Base-by-base conservation (phyloP, 2,329 filamentous ascomycete genomes). In the Dryadomyces quercivorus region DNA sequence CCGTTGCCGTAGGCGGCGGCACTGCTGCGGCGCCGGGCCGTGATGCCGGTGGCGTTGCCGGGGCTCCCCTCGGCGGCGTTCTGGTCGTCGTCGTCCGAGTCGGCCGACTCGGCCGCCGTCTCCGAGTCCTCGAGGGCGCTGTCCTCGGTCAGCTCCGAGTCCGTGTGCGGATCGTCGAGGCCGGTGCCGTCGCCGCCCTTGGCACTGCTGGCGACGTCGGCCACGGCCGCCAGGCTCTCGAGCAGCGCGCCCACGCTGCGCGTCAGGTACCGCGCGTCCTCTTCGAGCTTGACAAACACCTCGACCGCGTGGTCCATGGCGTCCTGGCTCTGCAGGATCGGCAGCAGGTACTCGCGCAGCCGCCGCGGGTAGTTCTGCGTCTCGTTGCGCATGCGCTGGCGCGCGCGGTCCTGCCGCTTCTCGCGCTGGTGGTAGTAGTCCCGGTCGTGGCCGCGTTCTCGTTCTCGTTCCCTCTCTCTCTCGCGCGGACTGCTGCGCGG, bases 301-400 rank as follows among this genome's bases (percentile, higher is more conserved):
- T 59, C 59, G 6, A 47, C 52, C 18, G 56, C 55, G 8, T 56
- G 50, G 53, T 61, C 58, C 52, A 61, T 55, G 45, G 56, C 59
- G 48, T 46, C 40, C 38, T 50, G 34, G 55, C 49, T 60, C 31
- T 58, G 47, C n/a, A 61, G 50, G 13, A 61, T 50, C 9, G 59
- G 58, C 47, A 42, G 9, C 34, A 61, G 56, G 31, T 59, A 61
- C 36, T 31, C 22, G 1, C 38, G 56, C 18, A 61, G 58, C 7
- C 58, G 57, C 20, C 53, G 50, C 26, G 59, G 56, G 38, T 57
- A 61, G 21, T 20, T n/a, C 9, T 54, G 38, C 8, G 44, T 53
- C 7, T 53, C 59, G 13, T 43, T 10, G 2, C 49, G 54, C 54
- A 60, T 51, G 15, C 58, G 56, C 34, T 56, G 55, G 7, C 57